phyloP scores from a whole-genome alignment of 495 filamentous ascomycete species.

The Annulohypoxylon moriforme region DNA sequence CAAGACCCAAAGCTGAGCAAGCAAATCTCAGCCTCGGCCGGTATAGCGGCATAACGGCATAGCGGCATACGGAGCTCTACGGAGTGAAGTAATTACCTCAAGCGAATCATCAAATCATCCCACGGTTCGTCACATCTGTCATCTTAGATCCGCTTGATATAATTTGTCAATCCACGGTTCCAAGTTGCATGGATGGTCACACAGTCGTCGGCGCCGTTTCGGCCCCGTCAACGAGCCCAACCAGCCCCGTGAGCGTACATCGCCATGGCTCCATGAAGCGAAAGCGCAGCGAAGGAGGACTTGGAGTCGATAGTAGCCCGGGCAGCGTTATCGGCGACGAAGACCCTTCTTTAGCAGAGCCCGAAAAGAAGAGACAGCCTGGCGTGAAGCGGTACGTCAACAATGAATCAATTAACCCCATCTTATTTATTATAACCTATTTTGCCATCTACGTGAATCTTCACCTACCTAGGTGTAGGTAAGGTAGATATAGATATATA shows the following conservation, averaged over 20 bases:
- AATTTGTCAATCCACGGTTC: slow-evolving; percentile 43
- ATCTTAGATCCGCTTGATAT: slow-evolving; percentile 35
- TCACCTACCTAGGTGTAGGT: background rate
- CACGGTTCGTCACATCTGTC: slow-evolving; percentile 44
- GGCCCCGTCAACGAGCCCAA: slow-evolving; percentile 54
- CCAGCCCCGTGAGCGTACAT: slow-evolving; percentile 57
- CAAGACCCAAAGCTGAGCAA: slow-evolving; percentile 27
- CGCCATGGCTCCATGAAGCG: slow-evolving; percentile 59
- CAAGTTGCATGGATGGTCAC: slow-evolving; percentile 54
- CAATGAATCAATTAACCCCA: slow-evolving; percentile 1
- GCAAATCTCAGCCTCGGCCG: slow-evolving; percentile 35
- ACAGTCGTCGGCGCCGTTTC: slow-evolving; percentile 51
- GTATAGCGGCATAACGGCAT: slow-evolving; percentile 38
- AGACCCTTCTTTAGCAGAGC: slow-evolving; percentile 66
- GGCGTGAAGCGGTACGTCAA: slow-evolving; percentile 72
- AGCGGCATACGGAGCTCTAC: slow-evolving; percentile 27
- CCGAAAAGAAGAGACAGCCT: slow-evolving; percentile 74
- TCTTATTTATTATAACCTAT: background rate
- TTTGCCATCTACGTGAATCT: background rate
- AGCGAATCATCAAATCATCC: slow-evolving; percentile 9
- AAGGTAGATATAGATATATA: slow-evolving; percentile 6
- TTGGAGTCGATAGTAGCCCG: slow-evolving; percentile 70
- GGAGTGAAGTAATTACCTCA: slow-evolving; percentile 37
- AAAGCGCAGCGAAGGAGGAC: slow-evolving; percentile 56
- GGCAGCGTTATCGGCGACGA: slow-evolving; percentile 74